phyloP scores from a whole-genome alignment of 805 yeast genomes.

The Wickerhamiella dianesei region DNA sequence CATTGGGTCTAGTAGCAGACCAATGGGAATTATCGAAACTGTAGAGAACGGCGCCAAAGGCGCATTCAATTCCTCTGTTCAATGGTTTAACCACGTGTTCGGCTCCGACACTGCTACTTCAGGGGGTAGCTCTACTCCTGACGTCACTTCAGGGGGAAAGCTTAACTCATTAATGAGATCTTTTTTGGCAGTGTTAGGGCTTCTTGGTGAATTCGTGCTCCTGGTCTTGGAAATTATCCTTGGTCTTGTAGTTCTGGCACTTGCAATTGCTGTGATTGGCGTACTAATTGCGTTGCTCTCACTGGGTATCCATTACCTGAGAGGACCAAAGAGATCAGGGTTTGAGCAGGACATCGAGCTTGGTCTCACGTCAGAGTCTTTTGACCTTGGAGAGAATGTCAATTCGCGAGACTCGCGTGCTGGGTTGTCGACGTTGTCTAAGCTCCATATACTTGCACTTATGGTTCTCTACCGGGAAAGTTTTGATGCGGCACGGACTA shows the following conservation, averaged over 20 bases:
- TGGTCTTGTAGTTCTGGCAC: not conserved
- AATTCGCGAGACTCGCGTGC: conserved; percentile 38
- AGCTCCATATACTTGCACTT: conserved; percentile 35
- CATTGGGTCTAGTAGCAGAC: not conserved
- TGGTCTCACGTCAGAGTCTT: conserved; percentile 47
- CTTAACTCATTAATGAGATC: not conserved
- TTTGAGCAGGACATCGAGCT: conserved; percentile 9
- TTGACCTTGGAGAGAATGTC: conserved; percentile 39
- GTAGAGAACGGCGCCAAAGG: not conserved
- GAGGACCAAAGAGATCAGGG: not conserved
- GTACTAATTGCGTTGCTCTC: not conserved
- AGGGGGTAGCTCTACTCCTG: no score
- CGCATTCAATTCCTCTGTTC: not conserved
- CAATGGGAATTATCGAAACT: not conserved
- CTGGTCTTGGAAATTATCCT: not conserved
- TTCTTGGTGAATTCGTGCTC: not conserved
- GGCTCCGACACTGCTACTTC: not conserved
- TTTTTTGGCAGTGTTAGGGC: not conserved
- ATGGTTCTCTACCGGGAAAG: conserved; percentile 40
- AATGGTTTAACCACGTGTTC: not conserved
- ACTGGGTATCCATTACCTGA: not conserved
- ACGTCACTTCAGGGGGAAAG: not conserved
- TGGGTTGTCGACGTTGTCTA: conserved; percentile 49
- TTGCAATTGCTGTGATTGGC: not conserved
- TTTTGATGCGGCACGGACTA: conserved; percentile 58